These are phyloP conservation scores for Colletotrichum agaves DNA, from an alignment of 2,329 filamentous ascomycete genomes.

Conservation along the genomic window DNA sequence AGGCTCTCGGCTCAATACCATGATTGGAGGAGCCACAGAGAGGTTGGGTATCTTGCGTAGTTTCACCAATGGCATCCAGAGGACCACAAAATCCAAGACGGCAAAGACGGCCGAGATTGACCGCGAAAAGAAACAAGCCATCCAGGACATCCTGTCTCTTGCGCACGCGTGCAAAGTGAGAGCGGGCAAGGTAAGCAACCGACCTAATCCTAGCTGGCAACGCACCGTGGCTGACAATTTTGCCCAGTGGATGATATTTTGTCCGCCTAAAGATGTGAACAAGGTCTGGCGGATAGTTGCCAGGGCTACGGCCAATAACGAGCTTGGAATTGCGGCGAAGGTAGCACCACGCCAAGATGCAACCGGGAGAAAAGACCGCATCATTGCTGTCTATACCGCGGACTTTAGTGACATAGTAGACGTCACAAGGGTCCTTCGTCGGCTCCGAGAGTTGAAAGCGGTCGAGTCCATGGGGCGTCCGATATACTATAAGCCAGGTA, in stretches of 20 bases:
- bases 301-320: constrained; percentile 72
- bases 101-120: constrained; percentile 59
- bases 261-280: constrained; percentile 63
- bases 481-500: constrained; percentile 84
- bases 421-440: constrained; percentile 73
- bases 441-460: constrained; percentile 71
- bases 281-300: constrained; percentile 74
- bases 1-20: constrained; percentile 57
- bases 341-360: constrained; percentile 68
- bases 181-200: constrained; percentile 69
- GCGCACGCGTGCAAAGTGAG: constrained; percentile 69
- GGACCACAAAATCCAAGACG: constrained; percentile 46
- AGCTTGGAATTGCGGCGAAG: constrained; percentile 79
- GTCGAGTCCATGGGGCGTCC: constrained; percentile 57
- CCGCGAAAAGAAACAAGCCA: constrained; percentile 59
- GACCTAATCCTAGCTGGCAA: background rate
- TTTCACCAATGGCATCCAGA: constrained; percentile 61
- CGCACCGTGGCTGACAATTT: background rate
- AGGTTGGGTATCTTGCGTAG: constrained; percentile 57
- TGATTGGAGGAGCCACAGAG: constrained; percentile 64
- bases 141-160: constrained; percentile 67
- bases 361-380: constrained; percentile 56
- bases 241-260: constrained; percentile 80
- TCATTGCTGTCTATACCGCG: constrained; percentile 83
- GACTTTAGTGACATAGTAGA: constrained; percentile 78